Conservation (phyloP, 2,329 filamentous ascomycete species). For the Xylariales sp. region DNA sequence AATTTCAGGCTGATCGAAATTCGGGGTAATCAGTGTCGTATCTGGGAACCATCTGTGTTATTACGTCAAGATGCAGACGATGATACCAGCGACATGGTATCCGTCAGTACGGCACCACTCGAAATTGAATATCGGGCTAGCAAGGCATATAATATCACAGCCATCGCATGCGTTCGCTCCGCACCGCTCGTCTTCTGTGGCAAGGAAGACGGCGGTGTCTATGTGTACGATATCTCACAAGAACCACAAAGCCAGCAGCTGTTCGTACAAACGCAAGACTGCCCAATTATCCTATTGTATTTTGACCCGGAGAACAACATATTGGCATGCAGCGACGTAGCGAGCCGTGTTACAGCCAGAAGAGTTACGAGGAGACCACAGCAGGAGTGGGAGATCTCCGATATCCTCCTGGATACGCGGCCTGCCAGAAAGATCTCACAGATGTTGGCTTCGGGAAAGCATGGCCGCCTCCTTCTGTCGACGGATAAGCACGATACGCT, state of each 20-base stretch:
- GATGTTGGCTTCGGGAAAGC: background rate
- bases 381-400: background rate
- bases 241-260: conserved; percentile 1
- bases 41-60: background rate
- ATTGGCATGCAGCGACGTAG: background rate
- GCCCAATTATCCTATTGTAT: background rate
- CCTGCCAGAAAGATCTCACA: background rate
- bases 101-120: background rate
- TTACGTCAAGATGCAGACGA: background rate
- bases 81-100: background rate
- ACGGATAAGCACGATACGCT: background rate
- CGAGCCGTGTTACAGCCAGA: background rate
- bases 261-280: background rate
- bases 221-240: background rate
- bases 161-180: background rate
- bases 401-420: background rate
- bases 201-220: background rate
- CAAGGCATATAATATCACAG: background rate
- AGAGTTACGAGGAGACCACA: background rate
- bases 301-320: background rate
- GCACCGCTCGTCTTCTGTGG: background rate
- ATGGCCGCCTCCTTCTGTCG: background rate
- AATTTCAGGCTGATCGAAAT: background rate
- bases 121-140: background rate
- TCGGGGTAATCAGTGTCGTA: background rate